Conservation (phyloP, 2,329 filamentous ascomycete species). For the Pyrenophora graminea region DNA sequence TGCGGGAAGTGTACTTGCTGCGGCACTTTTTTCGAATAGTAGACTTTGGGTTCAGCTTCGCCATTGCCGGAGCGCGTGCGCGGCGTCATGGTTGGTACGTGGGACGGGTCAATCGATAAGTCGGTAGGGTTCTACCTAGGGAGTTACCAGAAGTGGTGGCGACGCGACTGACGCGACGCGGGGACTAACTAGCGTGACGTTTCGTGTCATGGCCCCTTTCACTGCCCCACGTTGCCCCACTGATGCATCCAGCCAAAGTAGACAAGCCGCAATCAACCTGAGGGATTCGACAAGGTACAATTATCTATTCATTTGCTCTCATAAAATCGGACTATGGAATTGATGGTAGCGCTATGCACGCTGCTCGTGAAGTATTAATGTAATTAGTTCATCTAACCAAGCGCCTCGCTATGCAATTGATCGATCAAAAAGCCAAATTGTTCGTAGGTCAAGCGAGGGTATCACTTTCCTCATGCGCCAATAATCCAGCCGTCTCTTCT, state of each 20-base stretch:
- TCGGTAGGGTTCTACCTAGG: neutral
- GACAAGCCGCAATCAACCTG: no score
- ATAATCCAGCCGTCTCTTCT: conserved; percentile 28
- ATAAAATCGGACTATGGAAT: no score
- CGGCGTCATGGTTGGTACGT: conserved; percentile 30
- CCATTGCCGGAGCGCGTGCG: conserved; percentile 34
- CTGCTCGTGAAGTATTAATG: no score
- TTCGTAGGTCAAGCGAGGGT: conserved; percentile 5
- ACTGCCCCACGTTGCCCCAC: no score
- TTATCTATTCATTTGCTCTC: no score
- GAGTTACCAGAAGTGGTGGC: neutral
- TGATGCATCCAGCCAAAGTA: no score
- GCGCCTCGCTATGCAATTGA: no score
- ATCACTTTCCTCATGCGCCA: conserved; percentile 37
- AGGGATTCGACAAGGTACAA: no score
- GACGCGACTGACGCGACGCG: conserved; percentile 33
- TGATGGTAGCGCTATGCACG: no score
- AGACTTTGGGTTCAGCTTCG: conserved; percentile 32
- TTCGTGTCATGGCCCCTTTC: conserved; percentile 9
- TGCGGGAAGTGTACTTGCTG: conserved; percentile 38
- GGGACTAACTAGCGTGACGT: conserved; percentile 20
- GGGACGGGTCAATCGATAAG: conserved; percentile 5
- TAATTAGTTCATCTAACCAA: no score
- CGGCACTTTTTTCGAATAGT: conserved; percentile 39
- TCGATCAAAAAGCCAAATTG: neutral